Base-by-base conservation (phyloP, 2,329 filamentous ascomycete genomes). In the Cladosporium sp. region DNA sequence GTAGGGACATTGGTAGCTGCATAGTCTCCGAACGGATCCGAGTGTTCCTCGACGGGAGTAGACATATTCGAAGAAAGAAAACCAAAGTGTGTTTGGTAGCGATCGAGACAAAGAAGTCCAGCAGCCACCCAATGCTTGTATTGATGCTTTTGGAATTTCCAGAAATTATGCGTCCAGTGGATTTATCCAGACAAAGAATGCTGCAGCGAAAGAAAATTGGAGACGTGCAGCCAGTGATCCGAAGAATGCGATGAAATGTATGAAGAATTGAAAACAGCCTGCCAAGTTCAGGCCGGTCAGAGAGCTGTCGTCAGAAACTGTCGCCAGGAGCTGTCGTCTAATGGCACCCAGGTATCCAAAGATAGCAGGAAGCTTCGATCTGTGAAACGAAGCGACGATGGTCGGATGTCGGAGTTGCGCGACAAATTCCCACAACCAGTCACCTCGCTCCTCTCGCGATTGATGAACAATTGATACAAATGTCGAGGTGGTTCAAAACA, bases 1-100 rank as follows among this genome's bases (percentile, higher is more conserved):
- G 55, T 63, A 37, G 64, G 21, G 55, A 66, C 66, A 44, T 44
- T 44, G 16, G 37, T 28, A 35, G 61, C 55, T 62, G 60, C 65
- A 52, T 66, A 35, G 52, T 69, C 67, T 49, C 64, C 68, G 46
- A 72, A 71, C 18, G 71, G 69, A 65, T 71, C 67, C 6, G 37
- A 26, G 26, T 65, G 37, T 59, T 72, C 71, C 56, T 71, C 69
- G 26, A 69, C 66, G 8, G 71, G 70, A 33, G 71, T 71, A 56
- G 59, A 65, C 67, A 70, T 71, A 14, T 50, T 67, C 1, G 50
- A 33, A 8, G 33, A 57, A 28, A 49, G 26, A 21, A 29, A 16
- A 0, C n/a, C 29, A 10, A 33, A 21, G 10, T 18, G 29, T n/a
- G n/a, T 23, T 55, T 33, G 18, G 52, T n/a, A 31, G n/a, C 14